Evolutionary conservation across 1,284 basidiomycete genomes (phyloP).

Genomic region (Puccinia hordei): DNA sequence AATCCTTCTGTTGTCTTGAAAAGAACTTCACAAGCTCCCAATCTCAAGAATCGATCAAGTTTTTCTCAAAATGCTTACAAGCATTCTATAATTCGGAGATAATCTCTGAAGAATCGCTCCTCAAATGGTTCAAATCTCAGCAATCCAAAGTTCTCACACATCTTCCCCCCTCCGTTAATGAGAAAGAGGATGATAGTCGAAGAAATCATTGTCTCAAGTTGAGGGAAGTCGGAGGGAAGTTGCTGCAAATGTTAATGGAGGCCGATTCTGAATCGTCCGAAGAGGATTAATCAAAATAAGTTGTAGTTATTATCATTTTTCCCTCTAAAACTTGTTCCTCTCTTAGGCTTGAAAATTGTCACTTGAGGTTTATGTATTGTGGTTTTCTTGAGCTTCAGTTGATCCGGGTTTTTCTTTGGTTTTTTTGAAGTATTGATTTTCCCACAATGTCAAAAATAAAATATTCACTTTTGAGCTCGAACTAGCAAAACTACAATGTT

Average conservation of each 20-base stretch:
- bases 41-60: constrained; percentile 51
- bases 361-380: neutral
- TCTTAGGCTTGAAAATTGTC: neutral
- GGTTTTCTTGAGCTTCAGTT: neutral
- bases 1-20: constrained; percentile 56
- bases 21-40: constrained; percentile 47
- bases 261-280: constrained; percentile 52
- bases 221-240: constrained; percentile 59
- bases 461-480: too few relatives aligned
- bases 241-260: constrained; percentile 60
- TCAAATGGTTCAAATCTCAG: constrained; percentile 59
- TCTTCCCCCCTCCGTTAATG: constrained; percentile 30
- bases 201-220: constrained; percentile 53
- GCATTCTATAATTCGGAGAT: constrained; percentile 61
- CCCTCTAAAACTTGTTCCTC: neutral
- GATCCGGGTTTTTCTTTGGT: neutral
- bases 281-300: neutral
- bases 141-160: constrained; percentile 50
- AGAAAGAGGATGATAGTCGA: constrained; percentile 56
- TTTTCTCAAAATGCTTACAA: constrained; percentile 60
- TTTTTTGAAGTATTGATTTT: constrained; percentile 4
- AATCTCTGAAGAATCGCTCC: constrained; percentile 60
- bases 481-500: too few relatives aligned
- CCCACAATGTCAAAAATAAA: too few relatives aligned
- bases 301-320: neutral